A percentile compares a stretch with the other conserved stretches of the same genome.
Evolutionary conservation across 352 stramenopile genomes (phyloP).

Genomic region (Globisporangium abappressorium): DNA sequence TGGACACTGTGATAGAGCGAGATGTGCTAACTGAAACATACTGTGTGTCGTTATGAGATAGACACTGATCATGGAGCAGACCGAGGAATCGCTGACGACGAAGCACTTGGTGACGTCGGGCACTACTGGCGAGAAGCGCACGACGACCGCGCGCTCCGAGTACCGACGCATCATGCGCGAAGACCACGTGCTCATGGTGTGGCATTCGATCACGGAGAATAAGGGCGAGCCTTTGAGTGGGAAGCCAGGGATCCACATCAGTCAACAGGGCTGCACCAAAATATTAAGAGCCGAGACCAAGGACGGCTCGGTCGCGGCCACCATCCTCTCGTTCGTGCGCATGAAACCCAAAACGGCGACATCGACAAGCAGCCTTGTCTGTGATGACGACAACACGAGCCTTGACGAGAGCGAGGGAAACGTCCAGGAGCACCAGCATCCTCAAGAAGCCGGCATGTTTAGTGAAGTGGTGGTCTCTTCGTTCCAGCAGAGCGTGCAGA

Average conservation of each 20-base stretch:
- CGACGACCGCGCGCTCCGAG: background rate
- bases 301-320: background rate
- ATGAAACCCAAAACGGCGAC: background rate
- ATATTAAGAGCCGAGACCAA: background rate
- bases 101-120: conserved; percentile 2
- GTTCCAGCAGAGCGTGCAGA: conserved; percentile 1
- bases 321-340: background rate
- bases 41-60: background rate
- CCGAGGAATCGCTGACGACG: background rate
- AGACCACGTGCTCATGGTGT: conserved; percentile 10
- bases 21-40: background rate
- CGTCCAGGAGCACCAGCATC: background rate
- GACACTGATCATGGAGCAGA: conserved; percentile 7
- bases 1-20: background rate
- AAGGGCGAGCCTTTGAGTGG: background rate
- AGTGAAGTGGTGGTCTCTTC: conserved; percentile 2
- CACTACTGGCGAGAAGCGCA: background rate
- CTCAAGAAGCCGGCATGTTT: background rate
- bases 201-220: conserved; percentile 5
- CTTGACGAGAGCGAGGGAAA: background rate
- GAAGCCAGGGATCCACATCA: background rate
- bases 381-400: background rate
- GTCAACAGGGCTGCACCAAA: background rate
- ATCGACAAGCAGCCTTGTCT: background rate
- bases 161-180: background rate